Evolutionary conservation across 768 basidiomycete genomes (phyloP), one percentile per base, ranked within the genome.

Genomic region (Lactarius quietus): DNA sequence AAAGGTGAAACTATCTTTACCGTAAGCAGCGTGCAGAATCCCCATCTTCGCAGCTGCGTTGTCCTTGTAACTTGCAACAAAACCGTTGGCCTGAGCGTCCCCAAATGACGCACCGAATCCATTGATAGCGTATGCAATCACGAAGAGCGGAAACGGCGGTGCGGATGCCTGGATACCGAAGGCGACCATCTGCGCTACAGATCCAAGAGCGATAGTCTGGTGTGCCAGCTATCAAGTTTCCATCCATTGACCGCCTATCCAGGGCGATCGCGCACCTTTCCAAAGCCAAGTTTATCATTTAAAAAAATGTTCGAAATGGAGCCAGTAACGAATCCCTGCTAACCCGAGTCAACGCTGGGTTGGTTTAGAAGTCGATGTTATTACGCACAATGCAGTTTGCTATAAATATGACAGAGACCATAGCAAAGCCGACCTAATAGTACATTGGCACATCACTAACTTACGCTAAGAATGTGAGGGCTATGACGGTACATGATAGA

Each of bases 71-170:
- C 77, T 80, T 3, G 86, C 88, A 15, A 92, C 83, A 65, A 82
- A 90, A 9, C 85, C 87, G 70, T 88, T 88, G 1, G 88, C 82
- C 75, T 89, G 88, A 0, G 89, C 88, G 65, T 90, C 86, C 85
- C 78, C 81, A 9, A 84, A 67, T 2, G 84, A 75, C 45, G 80
- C 64, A 3, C 86, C 86, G 33, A 84, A 76, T 7, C 86, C 86
- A 15, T 78, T 79, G 39, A 86, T 58, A 8, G 71, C 72, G 63
- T 78, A 83, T 1, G 74, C 78, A 35, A 86, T 69, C 6, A 84
- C 81, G 67, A 89, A 86, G 1, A 80, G 79, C 8, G 87, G 86
- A 70, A 89, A 91, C 0, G 88, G 87, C 1, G 83, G 84, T 14
- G 81, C 85, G 10, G 85, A 71, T 3, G 81, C 76, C 70, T 83